A percentile compares a stretch with the other conserved stretches of the same genome.
These are phyloP conservation scores for Wickerhamiella musiphila DNA, from an alignment of 805 yeast genomes.

Conservation along the genomic window DNA sequence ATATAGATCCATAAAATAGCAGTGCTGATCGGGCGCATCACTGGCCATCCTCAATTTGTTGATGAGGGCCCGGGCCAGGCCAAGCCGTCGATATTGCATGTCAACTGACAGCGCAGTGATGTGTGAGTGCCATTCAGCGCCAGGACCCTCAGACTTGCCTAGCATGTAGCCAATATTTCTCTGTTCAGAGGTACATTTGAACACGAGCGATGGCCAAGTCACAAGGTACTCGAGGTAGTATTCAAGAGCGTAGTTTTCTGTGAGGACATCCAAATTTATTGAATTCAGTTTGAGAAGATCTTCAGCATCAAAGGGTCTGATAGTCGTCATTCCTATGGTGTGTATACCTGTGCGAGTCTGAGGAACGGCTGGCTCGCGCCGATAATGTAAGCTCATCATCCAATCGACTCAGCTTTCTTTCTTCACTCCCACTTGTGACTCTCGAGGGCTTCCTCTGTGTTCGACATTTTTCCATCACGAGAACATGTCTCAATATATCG, in stretches of 20 bases:
- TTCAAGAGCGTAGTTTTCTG: constrained; percentile 75
- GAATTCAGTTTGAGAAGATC: constrained; percentile 60
- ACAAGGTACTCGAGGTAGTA: constrained; percentile 73
- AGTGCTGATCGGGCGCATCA: constrained; percentile 58
- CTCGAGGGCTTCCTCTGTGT: no score
- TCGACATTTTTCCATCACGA: no score
- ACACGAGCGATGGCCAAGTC: constrained; percentile 79
- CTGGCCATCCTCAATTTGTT: constrained; percentile 55
- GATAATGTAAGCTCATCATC: no score
- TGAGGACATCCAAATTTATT: constrained; percentile 72
- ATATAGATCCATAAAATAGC: constrained; percentile 77
- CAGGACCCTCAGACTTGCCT: constrained; percentile 88
- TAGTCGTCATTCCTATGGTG: constrained; percentile 52
- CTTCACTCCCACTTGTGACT: no score
- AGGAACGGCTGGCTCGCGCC: no score
- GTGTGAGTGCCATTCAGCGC: constrained; percentile 86
- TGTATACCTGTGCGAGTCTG: no score
- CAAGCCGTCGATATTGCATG: constrained; percentile 65
- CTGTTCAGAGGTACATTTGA: constrained; percentile 36
- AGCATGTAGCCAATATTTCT: constrained; percentile 42
- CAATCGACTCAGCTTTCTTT: no score
- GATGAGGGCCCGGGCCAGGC: constrained; percentile 70
- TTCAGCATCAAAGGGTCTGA: constrained; percentile 73
- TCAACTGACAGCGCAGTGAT: constrained; percentile 90
- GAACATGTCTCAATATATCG: constrained; percentile 78